A percentile compares a stretch with the other conserved stretches of the same genome.
Evolutionary conservation across 2,329 filamentous ascomycete genomes (phyloP).

Genomic region (Didymella sp.): DNA sequence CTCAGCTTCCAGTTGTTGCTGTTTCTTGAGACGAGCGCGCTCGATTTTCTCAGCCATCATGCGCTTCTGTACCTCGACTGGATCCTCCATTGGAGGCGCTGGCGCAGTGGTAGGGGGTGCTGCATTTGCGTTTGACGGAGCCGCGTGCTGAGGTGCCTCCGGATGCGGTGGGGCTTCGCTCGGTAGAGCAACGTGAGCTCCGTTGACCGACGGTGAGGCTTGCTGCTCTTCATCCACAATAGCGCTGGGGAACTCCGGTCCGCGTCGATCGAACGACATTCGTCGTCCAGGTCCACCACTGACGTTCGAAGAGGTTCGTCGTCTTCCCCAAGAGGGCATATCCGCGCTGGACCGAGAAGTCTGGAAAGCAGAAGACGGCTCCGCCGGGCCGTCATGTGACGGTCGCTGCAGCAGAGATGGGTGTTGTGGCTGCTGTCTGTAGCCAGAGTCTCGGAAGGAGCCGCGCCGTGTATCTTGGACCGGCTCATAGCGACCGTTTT

Average conservation of each 20-base stretch:
- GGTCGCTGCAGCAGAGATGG: conserved; percentile 81
- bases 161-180: conserved; percentile 43
- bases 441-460: conserved; percentile 71
- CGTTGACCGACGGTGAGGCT: conserved; percentile 42
- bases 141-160: conserved; percentile 46
- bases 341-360: conserved; percentile 74
- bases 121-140: conserved; percentile 31
- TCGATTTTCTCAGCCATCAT: conserved; percentile 76
- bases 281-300: conserved; percentile 82
- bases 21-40: conserved; percentile 71
- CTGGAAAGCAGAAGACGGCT: conserved; percentile 87
- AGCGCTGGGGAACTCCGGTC: conserved; percentile 45
- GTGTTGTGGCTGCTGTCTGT: conserved; percentile 66
- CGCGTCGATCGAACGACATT: conserved; percentile 62
- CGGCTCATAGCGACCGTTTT: conserved; percentile 90
- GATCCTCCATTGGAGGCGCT: conserved; percentile 62
- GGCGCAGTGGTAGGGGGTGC: conserved; percentile 41
- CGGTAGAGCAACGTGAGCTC: conserved; percentile 41
- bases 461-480: conserved; percentile 75
- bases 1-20: conserved; percentile 62
- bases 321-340: conserved; percentile 69
- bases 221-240: conserved; percentile 40
- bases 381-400: conserved; percentile 70
- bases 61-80: conserved; percentile 69
- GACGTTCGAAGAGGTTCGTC: conserved; percentile 88